These are phyloP conservation scores for Neophaeococcomyces mojaviensis DNA, from an alignment of 2,329 filamentous ascomycete genomes.

Conservation along the genomic window DNA sequence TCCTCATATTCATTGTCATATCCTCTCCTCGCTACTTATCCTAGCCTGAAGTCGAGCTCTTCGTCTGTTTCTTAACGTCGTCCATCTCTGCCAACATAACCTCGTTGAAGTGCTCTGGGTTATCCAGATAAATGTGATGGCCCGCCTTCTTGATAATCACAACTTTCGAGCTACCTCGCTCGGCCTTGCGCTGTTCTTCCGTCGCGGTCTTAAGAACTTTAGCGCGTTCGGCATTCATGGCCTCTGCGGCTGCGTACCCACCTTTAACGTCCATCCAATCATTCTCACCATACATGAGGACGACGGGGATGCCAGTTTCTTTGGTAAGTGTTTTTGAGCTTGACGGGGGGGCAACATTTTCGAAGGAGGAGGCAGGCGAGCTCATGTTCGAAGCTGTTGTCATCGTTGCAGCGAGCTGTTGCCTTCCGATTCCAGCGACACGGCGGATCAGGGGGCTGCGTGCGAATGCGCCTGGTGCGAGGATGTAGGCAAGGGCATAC, in stretches of 20 bases:
- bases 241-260: slow-evolving; percentile 71
- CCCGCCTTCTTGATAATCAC: slow-evolving; percentile 65
- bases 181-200: slow-evolving; percentile 59
- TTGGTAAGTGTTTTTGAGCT: slow-evolving; percentile 24
- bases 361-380: slow-evolving; percentile 1
- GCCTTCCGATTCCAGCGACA: slow-evolving; percentile 80
- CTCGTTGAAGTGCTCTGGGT: slow-evolving; percentile 61
- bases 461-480: slow-evolving; percentile 88
- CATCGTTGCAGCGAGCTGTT: slow-evolving; percentile 36
- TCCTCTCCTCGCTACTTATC: no score
- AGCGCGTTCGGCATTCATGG: slow-evolving; percentile 60
- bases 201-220: slow-evolving; percentile 55
- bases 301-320: slow-evolving; percentile 67
- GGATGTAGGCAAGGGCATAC: slow-evolving; percentile 84
- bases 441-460: slow-evolving; percentile 78
- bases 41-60: no score
- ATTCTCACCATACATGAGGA: slow-evolving; percentile 94
- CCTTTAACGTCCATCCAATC: slow-evolving; percentile 98
- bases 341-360: slow-evolving; percentile 1
- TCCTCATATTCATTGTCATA: no score
- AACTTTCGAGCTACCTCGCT: slow-evolving; percentile 77
- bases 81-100: slow-evolving; percentile 60
- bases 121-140: slow-evolving; percentile 66
- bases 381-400: slow-evolving; percentile 11
- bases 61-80: slow-evolving; percentile 42